Percentiles rank a stretch among this genome's conserved stretches.
These are phyloP conservation scores for Trichophyton equinum DNA, from an alignment of 2,329 filamentous ascomycete species.

Conservation along the genomic window DNA sequence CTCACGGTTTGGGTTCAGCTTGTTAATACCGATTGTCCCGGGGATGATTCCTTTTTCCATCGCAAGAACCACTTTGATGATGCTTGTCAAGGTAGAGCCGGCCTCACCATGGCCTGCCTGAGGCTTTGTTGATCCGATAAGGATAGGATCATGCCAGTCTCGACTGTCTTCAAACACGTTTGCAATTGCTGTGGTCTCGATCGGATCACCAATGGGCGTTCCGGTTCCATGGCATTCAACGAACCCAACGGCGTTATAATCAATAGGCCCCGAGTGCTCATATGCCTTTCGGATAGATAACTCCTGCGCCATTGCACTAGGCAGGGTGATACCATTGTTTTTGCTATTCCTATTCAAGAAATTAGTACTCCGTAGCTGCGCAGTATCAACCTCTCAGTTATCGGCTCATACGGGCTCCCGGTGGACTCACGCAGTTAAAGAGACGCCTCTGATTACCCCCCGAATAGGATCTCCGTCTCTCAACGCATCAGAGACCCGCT, in stretches of 20 bases:
- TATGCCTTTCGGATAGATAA: conserved; percentile 37
- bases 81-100: conserved; percentile 17
- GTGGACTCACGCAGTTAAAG: too few relatives aligned
- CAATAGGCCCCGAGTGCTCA: conserved; percentile 50
- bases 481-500: too few relatives aligned
- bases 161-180: not conserved
- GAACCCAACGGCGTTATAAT: not conserved
- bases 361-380: too few relatives aligned
- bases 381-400: too few relatives aligned
- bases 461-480: too few relatives aligned
- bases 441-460: too few relatives aligned
- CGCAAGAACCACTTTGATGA: conserved; percentile 20
- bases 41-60: conserved; percentile 21
- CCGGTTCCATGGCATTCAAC: not conserved
- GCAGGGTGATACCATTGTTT: conserved; percentile 15
- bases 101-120: conserved; percentile 23
- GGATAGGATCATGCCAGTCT: conserved; percentile 4
- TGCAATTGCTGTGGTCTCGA: not conserved
- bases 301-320: conserved; percentile 12
- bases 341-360: too few relatives aligned
- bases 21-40: conserved; percentile 13
- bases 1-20: not conserved
- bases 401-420: too few relatives aligned
- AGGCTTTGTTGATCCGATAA: conserved; percentile 19
- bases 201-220: conserved; percentile 5